Evolutionary conservation across 345 rosid genomes (phyloP), one percentile per base, ranked within the genome.

Genomic region (Odontarrhena argentea): DNA sequence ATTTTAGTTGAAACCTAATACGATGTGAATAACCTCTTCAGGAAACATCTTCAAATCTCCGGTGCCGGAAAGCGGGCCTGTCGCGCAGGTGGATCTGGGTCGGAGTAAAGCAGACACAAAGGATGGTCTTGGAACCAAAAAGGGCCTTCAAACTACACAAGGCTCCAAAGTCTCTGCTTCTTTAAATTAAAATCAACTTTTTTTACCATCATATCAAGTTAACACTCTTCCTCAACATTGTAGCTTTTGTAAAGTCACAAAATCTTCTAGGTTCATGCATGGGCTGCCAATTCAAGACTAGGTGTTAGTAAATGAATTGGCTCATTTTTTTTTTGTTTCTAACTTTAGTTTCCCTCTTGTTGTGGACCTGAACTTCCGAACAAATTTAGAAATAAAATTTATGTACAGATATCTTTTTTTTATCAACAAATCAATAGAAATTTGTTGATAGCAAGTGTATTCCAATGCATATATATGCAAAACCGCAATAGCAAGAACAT

Each of bases 141-240:
- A 46, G 28, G 45, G 18, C 24, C 1, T 64, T 63, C 26, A 63
- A 50, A 40, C 22, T 38, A 40, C 30, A 42, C 6, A 55, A 30
- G 70, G 59, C 18, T 63, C 76, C 51, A 63, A 63, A 63, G 70
- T 55, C 26, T 28, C 58, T 55, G 52, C 50, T 55, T 22, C 64
- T 65, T 65, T 65, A 43, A 54, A 65, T 1, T 49, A 48, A 38
- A 1, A 37, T 55, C 12, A 63, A 14, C 34, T 34, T 14, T 51
- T 49, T 42, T 41, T 22, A 53, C 32, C 51, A 10, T 65, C 51
- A 32, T 35, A 3, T 54, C 2, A 8, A 12, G 24, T 28, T 2
- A 4, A 28, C 5, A 28, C 32, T 4, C 7, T 12, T 12, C 25
- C 14, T 28, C 10, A 51, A 52, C 9, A 30, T 7, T 51, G 38